Base-by-base conservation (phyloP, 345 rosid genomes). In the Nephelium lappaceum region DNA sequence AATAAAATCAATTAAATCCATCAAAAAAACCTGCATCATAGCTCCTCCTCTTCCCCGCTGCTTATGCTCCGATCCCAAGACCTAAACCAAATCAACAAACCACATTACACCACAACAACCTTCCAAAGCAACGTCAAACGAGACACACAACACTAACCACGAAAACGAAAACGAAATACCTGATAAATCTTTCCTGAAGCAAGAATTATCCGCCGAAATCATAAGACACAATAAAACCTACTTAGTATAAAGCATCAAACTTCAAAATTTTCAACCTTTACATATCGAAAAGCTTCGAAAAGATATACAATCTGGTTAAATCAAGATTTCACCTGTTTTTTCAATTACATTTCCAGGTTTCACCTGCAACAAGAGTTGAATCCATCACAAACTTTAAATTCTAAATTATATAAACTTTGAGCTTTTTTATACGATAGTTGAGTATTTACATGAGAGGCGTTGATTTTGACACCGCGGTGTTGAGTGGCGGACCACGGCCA, bases 11-110 rank as follows among this genome's bases (percentile, higher is more conserved):
- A 53, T 39, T 12, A 67, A 2, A 45, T 68, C 62, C 19, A 80
- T 6, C 68, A 63, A 15, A 39, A 69, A 51, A 42, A 93, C 98
- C 96, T 89, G 97, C 78, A 95, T 91, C 81, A 85, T 82, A 73
- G 99, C 98, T 72, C 97, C 97, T 85, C 99, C 98, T 88, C 99
- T 88, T 71, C 99, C 99, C 71, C 89, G 97, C 75, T 90, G 93
- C 78, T 86, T 92, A 81, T 93, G 99, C 84, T 90, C 95, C 16
- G 90, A 87, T 47, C 88, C 93, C 25, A 95, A 69, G 41, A 93
- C 98, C 99, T 93, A 76, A 60, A 77, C 3, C 15, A 39, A 76
- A 42, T 64, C 64, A 74, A 45, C 43, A 77, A 8, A 63, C 39
- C 49, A 45, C 51, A 65, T 75, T 65, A 41, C 15, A 57, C n/a